Evolutionary conservation across 768 basidiomycete genomes (phyloP), one percentile per base, ranked within the genome.

Genomic region (Mycena metata): DNA sequence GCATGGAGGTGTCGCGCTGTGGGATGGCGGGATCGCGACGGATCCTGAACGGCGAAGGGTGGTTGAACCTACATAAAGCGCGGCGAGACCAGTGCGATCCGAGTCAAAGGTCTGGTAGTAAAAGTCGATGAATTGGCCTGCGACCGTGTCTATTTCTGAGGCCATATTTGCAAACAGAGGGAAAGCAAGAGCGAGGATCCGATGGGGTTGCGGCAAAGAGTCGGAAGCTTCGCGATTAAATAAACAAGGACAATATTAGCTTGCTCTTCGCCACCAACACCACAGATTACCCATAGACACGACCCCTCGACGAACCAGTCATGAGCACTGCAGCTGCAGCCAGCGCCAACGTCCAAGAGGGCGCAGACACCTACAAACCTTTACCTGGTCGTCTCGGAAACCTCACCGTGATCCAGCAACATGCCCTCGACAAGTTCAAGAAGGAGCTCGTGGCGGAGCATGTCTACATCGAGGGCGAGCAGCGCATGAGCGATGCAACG

Each of bases 21-120:
- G 66, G 55, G 46, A 73, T 61, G n/a, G 74, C 36, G 67, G 72
- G 64, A 79, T 78, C 80, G 78, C 56, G 67, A 21, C 62, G 65
- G 64, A 57, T 58, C 70, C 67, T 45, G 51, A 64, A 39, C 4
- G 69, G 41, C 42, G 60, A 61, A 39, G 58, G 55, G 35, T 0
- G 68, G 50, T 55, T 60, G 56, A 60, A 89, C 92, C 73, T 67
- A 98, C 97, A 81, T 98, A 98, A 80, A 98, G 90, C 39, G 80
- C 50, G 3, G 69, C 72, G 59, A 99, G 87, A 2, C 67, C 58
- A 0, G 77, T 51, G 46, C 96, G 89, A 78, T 91, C 78, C 9
- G 76, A 2, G 76, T 95, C 92, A 75, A 98, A 97, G 1, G 87
- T 88, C 0, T 68, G 3, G 82, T 98, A 98, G 88, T 98, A 98